A percentile compares a stretch with the other conserved stretches of the same genome.
Conservation (phyloP, 106 monocot genomes). For the Allium fistulosum region DNA sequence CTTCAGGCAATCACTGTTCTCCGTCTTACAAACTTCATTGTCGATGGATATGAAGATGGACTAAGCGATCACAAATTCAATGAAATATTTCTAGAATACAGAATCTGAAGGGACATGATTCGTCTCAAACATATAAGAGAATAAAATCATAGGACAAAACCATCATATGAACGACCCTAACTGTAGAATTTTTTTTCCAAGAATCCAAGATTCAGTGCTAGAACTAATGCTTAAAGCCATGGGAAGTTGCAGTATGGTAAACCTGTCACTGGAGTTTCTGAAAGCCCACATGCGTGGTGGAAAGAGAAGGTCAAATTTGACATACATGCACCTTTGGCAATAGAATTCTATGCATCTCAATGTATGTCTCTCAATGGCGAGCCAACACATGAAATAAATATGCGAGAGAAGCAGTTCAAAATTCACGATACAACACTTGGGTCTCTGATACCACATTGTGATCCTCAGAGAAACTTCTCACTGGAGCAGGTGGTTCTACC, state of each 20-base stretch:
- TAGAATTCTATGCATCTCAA: not conserved
- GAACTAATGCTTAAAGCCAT: conserved; percentile 10
- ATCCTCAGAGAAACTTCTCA: conserved; percentile 3
- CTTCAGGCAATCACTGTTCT: too few relatives aligned
- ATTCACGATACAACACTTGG: conserved; percentile 14
- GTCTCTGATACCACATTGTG: conserved; percentile 12
- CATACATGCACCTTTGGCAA: conserved; percentile 5
- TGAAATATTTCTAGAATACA: not conserved
- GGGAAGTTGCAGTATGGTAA: conserved; percentile 11
- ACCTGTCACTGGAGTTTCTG: conserved; percentile 7
- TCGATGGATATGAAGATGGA: not conserved
- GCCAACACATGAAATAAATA: not conserved
- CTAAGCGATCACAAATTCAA: not conserved
- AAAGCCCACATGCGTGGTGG: conserved; percentile 9
- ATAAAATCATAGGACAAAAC: not conserved
- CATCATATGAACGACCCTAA: not conserved
- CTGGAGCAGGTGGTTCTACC: conserved; percentile 8
- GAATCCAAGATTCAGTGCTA: conserved; percentile 7
- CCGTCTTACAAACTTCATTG: too few relatives aligned
- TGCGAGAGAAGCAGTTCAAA: not conserved
- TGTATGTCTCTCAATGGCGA: not conserved
- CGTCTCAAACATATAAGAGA: not conserved
- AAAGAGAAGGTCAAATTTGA: conserved; percentile 12
- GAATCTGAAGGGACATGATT: not conserved
- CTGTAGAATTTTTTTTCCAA: conserved; percentile 20